Evolutionary conservation across 1,139 yeast genomes (phyloP).

Genomic region (Taphrina sp.): DNA sequence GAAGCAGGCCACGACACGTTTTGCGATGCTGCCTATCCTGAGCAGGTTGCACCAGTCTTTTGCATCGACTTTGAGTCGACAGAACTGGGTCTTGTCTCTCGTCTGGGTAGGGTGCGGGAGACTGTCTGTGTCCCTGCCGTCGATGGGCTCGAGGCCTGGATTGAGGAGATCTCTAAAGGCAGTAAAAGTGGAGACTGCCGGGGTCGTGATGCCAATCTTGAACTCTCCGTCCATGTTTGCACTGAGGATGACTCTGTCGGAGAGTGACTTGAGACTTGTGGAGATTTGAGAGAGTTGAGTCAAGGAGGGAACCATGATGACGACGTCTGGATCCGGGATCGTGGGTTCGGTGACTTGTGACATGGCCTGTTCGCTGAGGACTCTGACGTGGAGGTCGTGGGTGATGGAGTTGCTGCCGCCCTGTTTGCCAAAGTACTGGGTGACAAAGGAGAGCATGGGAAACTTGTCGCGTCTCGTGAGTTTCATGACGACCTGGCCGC

Average conservation of each 20-base stretch:
- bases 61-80: conserved; percentile 40
- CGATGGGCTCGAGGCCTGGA: conserved; percentile 37
- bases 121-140: conserved; percentile 21
- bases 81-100: conserved; percentile 35
- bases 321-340: conserved; percentile 40
- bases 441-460: conserved; percentile 35
- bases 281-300: conserved; percentile 38
- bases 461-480: conserved; percentile 34
- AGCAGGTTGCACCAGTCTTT: conserved; percentile 45
- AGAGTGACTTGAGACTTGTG: conserved; percentile 41
- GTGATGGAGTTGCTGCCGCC: conserved; percentile 34
- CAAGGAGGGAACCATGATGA: conserved; percentile 38
- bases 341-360: conserved; percentile 40
- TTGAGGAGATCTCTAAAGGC: conserved; percentile 41
- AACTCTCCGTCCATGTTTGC: conserved; percentile 41
- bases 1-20: conserved; percentile 44
- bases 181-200: conserved; percentile 41
- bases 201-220: conserved; percentile 40
- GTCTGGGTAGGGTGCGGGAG: conserved; percentile 26
- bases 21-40: conserved; percentile 40
- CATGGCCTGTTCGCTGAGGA: conserved; percentile 31
- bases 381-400: conserved; percentile 35
- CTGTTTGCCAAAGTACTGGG: conserved; percentile 29
- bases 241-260: conserved; percentile 39
- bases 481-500: conserved; percentile 33